phyloP scores from a whole-genome alignment of 2,329 filamentous ascomycete genomes.

The Fusarium sp. region DNA sequence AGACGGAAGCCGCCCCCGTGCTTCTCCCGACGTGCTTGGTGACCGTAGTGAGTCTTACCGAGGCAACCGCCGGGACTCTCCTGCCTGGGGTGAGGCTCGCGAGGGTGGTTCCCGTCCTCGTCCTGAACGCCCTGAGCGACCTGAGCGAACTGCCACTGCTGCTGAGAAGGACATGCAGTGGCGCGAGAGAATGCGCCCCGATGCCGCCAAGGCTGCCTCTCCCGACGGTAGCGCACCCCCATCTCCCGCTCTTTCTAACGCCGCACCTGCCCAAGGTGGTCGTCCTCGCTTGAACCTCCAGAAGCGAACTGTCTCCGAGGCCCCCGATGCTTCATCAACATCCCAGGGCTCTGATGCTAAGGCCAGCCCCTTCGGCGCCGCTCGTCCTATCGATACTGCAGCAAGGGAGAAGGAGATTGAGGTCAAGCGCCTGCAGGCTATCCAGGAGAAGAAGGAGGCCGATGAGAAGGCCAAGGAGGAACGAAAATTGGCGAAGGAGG shows the following conservation, averaged over 20 bases:
- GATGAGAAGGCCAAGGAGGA: slow-evolving; percentile 89
- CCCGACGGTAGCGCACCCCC: slow-evolving; percentile 82
- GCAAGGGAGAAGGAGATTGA: slow-evolving; percentile 90
- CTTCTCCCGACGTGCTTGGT: slow-evolving; percentile 64
- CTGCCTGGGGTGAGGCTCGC: slow-evolving; percentile 80
- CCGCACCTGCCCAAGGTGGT: slow-evolving; percentile 62
- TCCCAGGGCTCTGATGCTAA: slow-evolving; percentile 75
- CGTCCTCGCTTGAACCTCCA: slow-evolving; percentile 88
- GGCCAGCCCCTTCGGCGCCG: slow-evolving; percentile 92
- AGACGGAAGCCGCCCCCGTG: slow-evolving; percentile 65
- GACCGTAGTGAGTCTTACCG: slow-evolving; percentile 68
- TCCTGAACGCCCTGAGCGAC: slow-evolving; percentile 76
- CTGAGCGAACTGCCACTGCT: slow-evolving; percentile 80
- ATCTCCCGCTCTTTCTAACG: slow-evolving; percentile 72
- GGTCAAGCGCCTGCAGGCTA: slow-evolving; percentile 80
- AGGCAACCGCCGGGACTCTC: slow-evolving; percentile 74
- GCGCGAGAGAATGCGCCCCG: slow-evolving; percentile 92
- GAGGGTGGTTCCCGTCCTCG: slow-evolving; percentile 83
- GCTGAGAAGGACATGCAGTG: slow-evolving; percentile 94
- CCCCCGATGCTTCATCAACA: slow-evolving; percentile 62
- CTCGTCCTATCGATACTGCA: slow-evolving; percentile 92
- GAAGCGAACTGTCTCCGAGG: slow-evolving; percentile 91
- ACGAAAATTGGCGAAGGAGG: slow-evolving; percentile 69
- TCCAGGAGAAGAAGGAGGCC: slow-evolving; percentile 86
- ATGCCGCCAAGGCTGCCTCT: slow-evolving; percentile 71